Base-by-base conservation (phyloP, 768 basidiomycete species). In the Imleria badia region DNA sequence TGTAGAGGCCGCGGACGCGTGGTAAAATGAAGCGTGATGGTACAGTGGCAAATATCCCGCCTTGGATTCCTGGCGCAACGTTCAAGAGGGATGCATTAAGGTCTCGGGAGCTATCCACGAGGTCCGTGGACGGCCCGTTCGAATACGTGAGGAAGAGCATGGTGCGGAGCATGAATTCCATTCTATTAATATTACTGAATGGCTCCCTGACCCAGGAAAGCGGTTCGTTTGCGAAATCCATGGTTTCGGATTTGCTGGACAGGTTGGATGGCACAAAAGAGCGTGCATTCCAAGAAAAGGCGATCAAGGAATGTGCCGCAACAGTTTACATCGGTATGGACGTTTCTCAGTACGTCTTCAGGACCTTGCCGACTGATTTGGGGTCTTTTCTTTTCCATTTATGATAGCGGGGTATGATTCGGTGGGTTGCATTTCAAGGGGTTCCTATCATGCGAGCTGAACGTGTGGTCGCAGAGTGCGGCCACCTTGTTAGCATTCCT, bases 321-420 rank as follows among this genome's bases (percentile, higher is more conserved):
- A 65, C 67, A 1, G 66, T 64, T 42, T 73, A 70, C 42, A 59
- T 70, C 8, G 72, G 70, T 74, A 39, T 36, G 55, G 29, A 11
- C 3, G 14, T 34, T 30, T 43, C 26, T 6, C 6, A 26, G 4
- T 17, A 31, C 14, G 15, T 41, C 35, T 44, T 23, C 22, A 7
- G 11, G 38, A 31, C 13, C 1, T 30, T 34, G 31, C 29, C 26
- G 19, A 35, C 38, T 47, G 20, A 56, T 43, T 9, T 30, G 8
- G 30, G 14, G 2, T 26, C 20, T n/a, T 15, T n/a, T n/a, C n/a
- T n/a, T 31, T 40, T 19, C n/a, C 15, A 17, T 26, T 41, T 33
- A 20, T 23, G 33, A 6, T 40, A 71, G 67, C 67, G 19, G 67
- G 69, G 11, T 71, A 59, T 41, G 67, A 71, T 50, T 47, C 67